These are phyloP conservation scores for Medicago arabica DNA, from an alignment of 306 rosid species.

Conservation along the genomic window DNA sequence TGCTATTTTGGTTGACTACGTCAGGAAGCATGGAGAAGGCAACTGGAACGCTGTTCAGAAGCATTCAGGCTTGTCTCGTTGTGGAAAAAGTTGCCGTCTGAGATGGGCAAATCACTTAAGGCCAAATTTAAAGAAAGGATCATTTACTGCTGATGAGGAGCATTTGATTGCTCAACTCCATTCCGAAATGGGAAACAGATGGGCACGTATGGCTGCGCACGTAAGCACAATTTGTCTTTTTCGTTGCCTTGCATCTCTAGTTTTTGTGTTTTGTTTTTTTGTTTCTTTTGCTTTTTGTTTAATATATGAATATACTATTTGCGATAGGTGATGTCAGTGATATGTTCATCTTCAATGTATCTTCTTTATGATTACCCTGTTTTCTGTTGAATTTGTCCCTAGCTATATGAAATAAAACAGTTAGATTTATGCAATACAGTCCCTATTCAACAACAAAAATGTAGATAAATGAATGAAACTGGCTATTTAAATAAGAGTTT, in stretches of 20 bases:
- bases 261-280: slow-evolving; percentile 18
- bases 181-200: slow-evolving; percentile 90
- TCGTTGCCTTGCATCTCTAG: slow-evolving; percentile 16
- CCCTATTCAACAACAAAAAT: slow-evolving; percentile 21
- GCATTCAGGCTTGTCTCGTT: slow-evolving; percentile 71
- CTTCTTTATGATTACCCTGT: slow-evolving; percentile 10
- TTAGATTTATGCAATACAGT: slow-evolving; percentile 9
- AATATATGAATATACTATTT: slow-evolving; percentile 2
- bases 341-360: slow-evolving; percentile 15
- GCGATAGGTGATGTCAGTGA: slow-evolving; percentile 33
- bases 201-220: slow-evolving; percentile 98
- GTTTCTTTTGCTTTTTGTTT: slow-evolving; percentile 19
- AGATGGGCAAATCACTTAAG: slow-evolving; percentile 97
- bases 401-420: slow-evolving; percentile 9
- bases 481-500: not conserved
- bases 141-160: slow-evolving; percentile 87
- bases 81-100: slow-evolving; percentile 92
- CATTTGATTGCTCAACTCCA: slow-evolving; percentile 80
- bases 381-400: slow-evolving; percentile 21
- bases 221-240: slow-evolving; percentile 60
- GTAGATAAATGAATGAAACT: slow-evolving; percentile 3
- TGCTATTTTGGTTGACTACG: slow-evolving; percentile 38
- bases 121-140: slow-evolving; percentile 93
- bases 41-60: slow-evolving; percentile 49
- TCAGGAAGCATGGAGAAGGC: slow-evolving; percentile 47